These are phyloP conservation scores for Sporothrix curviconia DNA, from an alignment of 2,329 filamentous ascomycete genomes.

Conservation along the genomic window DNA sequence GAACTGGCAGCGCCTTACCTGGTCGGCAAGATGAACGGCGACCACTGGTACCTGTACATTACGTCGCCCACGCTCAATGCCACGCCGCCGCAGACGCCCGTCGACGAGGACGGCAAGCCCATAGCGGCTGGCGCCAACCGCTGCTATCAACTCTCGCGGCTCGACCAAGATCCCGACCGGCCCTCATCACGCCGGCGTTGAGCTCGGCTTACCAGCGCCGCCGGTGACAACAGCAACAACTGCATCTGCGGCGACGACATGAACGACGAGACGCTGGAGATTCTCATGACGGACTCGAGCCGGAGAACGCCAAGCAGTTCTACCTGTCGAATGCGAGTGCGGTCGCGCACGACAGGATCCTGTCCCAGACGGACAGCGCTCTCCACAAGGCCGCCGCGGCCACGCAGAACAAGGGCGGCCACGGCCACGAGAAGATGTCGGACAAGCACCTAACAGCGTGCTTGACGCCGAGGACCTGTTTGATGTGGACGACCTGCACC, in stretches of 20 bases:
- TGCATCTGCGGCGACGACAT: slow-evolving; percentile 37
- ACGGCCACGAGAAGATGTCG: slow-evolving; percentile 50
- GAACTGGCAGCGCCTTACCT: slow-evolving; percentile 96
- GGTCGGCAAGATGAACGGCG: slow-evolving; percentile 99
- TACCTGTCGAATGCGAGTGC: slow-evolving; percentile 70
- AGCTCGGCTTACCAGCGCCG: slow-evolving; percentile 26
- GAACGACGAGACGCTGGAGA: slow-evolving; percentile 70
- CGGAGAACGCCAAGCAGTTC: slow-evolving; percentile 63
- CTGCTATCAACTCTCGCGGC: too few relatives aligned
- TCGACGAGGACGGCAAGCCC: slow-evolving; percentile 31
- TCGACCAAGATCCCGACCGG: slow-evolving; percentile 52
- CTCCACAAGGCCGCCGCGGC: slow-evolving; percentile 28
- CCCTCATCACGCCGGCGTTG: slow-evolving; percentile 25
- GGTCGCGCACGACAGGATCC: slow-evolving; percentile 76
- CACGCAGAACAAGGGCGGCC: neutral
- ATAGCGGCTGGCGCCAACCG: too few relatives aligned
- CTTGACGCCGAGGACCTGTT: slow-evolving; percentile 51
- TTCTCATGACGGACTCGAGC: slow-evolving; percentile 67
- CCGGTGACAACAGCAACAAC: neutral
- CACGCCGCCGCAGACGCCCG: slow-evolving; percentile 76
- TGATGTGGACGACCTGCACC: slow-evolving; percentile 63
- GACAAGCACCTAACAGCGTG: slow-evolving; percentile 40
- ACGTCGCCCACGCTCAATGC: slow-evolving; percentile 75
- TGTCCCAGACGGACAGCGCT: slow-evolving; percentile 58
- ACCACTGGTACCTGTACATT: slow-evolving; percentile 98